A percentile compares a stretch with the other conserved stretches of the same genome.
Conservation (phyloP, 1,284 basidiomycete genomes). For the Rhodotorula sp. region DNA sequence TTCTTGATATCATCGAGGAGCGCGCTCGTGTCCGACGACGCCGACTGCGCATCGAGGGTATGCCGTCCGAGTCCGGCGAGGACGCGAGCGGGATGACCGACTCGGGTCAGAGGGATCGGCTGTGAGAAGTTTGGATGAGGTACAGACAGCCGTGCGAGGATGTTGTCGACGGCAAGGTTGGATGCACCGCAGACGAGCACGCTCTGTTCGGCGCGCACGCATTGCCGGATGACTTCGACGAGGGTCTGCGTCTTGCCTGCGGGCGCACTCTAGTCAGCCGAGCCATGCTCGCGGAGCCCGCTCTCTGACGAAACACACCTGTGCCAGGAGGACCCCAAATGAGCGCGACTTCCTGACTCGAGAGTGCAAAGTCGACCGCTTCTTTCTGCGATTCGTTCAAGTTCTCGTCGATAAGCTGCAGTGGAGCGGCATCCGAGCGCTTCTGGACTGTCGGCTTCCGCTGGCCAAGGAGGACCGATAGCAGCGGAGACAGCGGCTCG, state of each 20-base stretch:
- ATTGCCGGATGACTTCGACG: constrained; percentile 82
- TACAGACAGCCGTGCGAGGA: constrained; percentile 45
- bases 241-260: constrained; percentile 92
- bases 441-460: background rate
- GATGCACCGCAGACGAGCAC: constrained; percentile 87
- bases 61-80: constrained; percentile 71
- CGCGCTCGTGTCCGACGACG: constrained; percentile 71
- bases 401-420: constrained; percentile 53
- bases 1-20: constrained; percentile 79
- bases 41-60: constrained; percentile 85
- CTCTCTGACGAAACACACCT: constrained; percentile 45
- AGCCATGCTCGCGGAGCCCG: background rate
- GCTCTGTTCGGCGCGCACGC: constrained; percentile 58
- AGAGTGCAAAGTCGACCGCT: constrained; percentile 72
- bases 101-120: constrained; percentile 60
- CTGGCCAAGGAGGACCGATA: constrained; percentile 26
- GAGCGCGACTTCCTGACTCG: constrained; percentile 74
- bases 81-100: constrained; percentile 91
- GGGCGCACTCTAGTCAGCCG: constrained; percentile 13
- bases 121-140: constrained; percentile 6
- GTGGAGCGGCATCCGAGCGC: background rate
- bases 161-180: constrained; percentile 72
- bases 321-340: constrained; percentile 92
- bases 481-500: constrained; percentile 16
- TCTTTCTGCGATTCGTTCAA: constrained; percentile 82